A percentile compares a stretch with the other conserved stretches of the same genome.
These are phyloP conservation scores for Claviceps purpurea DNA, from an alignment of 2,329 filamentous ascomycete species.

Conservation along the genomic window DNA sequence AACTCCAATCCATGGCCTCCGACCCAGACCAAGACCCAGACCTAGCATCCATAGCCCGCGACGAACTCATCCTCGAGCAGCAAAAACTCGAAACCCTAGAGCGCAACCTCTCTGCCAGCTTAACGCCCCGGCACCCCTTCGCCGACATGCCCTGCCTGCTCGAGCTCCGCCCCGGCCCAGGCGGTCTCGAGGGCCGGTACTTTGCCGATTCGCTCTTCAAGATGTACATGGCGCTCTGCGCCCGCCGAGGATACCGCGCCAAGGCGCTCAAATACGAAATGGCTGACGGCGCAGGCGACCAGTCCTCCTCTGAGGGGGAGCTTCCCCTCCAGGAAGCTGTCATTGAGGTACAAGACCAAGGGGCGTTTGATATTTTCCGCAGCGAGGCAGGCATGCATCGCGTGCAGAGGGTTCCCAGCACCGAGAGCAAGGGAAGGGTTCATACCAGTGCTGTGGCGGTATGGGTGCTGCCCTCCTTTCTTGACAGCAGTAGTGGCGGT, in stretches of 20 bases:
- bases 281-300: slow-evolving; percentile 47
- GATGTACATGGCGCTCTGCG: slow-evolving; percentile 80
- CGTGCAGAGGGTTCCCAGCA: slow-evolving; percentile 84
- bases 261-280: slow-evolving; percentile 70
- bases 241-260: slow-evolving; percentile 49
- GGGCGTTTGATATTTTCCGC: slow-evolving; percentile 69
- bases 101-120: slow-evolving; percentile 55
- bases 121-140: slow-evolving; percentile 84
- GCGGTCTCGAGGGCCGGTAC: slow-evolving; percentile 79
- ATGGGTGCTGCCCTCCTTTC: slow-evolving; percentile 79
- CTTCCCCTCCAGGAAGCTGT: slow-evolving; percentile 73
- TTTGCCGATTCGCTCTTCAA: slow-evolving; percentile 78
- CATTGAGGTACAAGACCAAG: slow-evolving; percentile 63
- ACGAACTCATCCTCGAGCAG: slow-evolving; percentile 61
- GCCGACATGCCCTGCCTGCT: slow-evolving; percentile 79
- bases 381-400: slow-evolving; percentile 90
- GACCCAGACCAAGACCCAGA: slow-evolving; percentile 45
- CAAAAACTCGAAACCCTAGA: slow-evolving; percentile 49
- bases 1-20: slow-evolving; percentile 37
- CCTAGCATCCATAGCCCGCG: slow-evolving; percentile 62
- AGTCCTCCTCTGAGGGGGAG: slow-evolving; percentile 43
- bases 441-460: slow-evolving; percentile 90
- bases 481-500: slow-evolving; percentile 30
- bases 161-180: slow-evolving; percentile 84
- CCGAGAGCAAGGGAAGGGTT: slow-evolving; percentile 79